These are phyloP conservation scores for Neonectria hederae DNA, from an alignment of 2,329 filamentous ascomycete species.

Conservation along the genomic window DNA sequence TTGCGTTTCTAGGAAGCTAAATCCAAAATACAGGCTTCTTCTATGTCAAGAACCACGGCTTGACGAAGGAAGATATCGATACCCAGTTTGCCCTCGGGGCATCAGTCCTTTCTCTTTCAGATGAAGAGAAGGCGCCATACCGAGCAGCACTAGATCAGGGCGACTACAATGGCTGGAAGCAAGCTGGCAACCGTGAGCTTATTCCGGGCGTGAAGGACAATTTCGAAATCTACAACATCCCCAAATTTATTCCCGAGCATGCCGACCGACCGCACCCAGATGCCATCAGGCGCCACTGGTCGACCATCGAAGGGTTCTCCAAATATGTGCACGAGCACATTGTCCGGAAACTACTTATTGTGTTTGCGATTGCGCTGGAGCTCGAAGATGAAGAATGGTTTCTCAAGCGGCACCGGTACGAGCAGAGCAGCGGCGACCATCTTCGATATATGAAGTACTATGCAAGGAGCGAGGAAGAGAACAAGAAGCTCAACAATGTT, in stretches of 20 bases:
- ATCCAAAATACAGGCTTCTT: slow-evolving; percentile 54
- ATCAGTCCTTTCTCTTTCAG: slow-evolving; percentile 59
- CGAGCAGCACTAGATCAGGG: slow-evolving; percentile 54
- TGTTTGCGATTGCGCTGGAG: slow-evolving; percentile 69
- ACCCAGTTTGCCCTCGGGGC: slow-evolving; percentile 66
- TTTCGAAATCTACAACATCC: slow-evolving; percentile 48
- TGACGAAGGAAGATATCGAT: slow-evolving; percentile 66
- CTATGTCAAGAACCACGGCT: slow-evolving; percentile 69
- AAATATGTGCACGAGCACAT: slow-evolving; percentile 59
- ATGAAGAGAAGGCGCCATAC: slow-evolving; percentile 64
- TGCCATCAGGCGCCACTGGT: slow-evolving; percentile 58
- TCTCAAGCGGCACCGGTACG: slow-evolving; percentile 60
- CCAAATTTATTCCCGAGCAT: slow-evolving; percentile 34
- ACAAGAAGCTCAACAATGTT: not conserved
- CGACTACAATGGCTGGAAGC: slow-evolving; percentile 65
- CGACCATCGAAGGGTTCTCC: slow-evolving; percentile 66
- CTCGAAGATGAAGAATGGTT: slow-evolving; percentile 64
- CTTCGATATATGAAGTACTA: slow-evolving; percentile 11
- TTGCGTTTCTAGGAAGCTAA: too few relatives aligned
- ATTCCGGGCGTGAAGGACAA: slow-evolving; percentile 51
- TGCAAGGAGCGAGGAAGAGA: not conserved
- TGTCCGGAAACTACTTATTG: slow-evolving; percentile 63
- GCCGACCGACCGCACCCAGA: slow-evolving; percentile 48
- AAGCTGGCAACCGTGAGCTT: slow-evolving; percentile 50
- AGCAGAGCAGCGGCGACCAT: not conserved